Evolutionary conservation across 179 eudicot genomes (phyloP).

Genomic region (Beta corolliflora): DNA sequence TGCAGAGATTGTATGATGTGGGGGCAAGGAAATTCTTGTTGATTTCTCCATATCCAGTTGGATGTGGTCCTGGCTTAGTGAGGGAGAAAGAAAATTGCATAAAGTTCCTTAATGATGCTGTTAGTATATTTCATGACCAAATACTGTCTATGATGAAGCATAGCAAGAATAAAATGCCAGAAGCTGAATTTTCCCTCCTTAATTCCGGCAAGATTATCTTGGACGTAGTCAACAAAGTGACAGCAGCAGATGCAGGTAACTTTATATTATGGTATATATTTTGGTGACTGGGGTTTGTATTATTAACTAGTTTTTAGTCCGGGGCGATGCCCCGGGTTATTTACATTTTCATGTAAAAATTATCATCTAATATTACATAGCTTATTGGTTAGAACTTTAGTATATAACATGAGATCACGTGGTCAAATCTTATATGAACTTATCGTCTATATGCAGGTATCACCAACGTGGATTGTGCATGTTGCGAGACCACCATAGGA

Average conservation of each 20-base stretch:
- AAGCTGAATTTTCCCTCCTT: constrained; percentile 38
- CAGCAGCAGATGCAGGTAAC: constrained; percentile 30
- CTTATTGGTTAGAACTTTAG: no score
- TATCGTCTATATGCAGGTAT: neutral
- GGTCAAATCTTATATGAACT: no score
- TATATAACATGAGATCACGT: no score
- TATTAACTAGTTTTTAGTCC: no score
- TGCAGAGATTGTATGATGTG: neutral
- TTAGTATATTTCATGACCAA: constrained; percentile 34
- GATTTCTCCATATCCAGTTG: neutral
- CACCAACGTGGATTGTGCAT: constrained; percentile 6
- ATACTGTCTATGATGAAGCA: constrained; percentile 34
- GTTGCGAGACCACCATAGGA: constrained; percentile 1
- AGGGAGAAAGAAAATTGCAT: constrained; percentile 26
- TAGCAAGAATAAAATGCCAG: constrained; percentile 40
- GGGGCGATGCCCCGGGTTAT: no score
- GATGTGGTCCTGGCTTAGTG: constrained; percentile 33
- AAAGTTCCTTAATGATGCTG: constrained; percentile 28
- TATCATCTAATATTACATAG: no score
- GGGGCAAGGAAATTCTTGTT: neutral
- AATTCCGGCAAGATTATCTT: constrained; percentile 41
- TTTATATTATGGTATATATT: no score
- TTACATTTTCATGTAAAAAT: no score
- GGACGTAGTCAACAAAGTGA: constrained; percentile 40
- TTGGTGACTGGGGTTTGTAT: no score